Evolutionary conservation across 495 filamentous ascomycete species (phyloP).

Genomic region (Neurospora sp.): DNA sequence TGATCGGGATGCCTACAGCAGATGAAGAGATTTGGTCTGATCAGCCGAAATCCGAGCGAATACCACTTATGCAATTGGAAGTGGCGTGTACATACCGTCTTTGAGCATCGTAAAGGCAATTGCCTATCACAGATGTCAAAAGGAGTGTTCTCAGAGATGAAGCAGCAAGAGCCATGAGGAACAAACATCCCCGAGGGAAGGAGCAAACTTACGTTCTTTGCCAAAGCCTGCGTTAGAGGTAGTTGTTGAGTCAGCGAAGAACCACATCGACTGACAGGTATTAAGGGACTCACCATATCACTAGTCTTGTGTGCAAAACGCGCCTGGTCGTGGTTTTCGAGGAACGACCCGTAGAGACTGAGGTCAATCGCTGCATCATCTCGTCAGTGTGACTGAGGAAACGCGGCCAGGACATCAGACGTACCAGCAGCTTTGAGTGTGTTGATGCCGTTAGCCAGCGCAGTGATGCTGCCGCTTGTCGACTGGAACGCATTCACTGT

Average conservation of each 20-base stretch:
- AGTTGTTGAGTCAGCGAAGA: neutral
- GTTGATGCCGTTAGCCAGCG: constrained; percentile 49
- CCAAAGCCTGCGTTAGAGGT: constrained; percentile 4
- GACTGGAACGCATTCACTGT: constrained; percentile 54
- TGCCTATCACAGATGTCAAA: constrained; percentile 49
- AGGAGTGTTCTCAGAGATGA: neutral
- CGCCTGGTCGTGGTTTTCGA: constrained; percentile 71
- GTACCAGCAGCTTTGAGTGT: constrained; percentile 32
- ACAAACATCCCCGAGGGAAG: constrained; percentile 8
- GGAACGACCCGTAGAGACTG: constrained; percentile 59
- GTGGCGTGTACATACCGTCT: constrained; percentile 27
- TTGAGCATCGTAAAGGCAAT: constrained; percentile 62
- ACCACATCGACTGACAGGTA: too few species aligned
- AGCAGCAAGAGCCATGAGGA: neutral
- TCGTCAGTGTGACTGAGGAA: neutral
- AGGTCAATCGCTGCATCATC: constrained; percentile 41
- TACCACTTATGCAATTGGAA: constrained; percentile 9
- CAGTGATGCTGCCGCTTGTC: constrained; percentile 45
- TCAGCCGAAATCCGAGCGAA: neutral
- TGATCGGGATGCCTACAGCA: constrained; percentile 29
- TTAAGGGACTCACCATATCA: constrained; percentile 28
- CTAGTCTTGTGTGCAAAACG: constrained; percentile 51
- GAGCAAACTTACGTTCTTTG: constrained; percentile 15
- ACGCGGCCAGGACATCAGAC: neutral
- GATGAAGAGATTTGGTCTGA: neutral